Base-by-base conservation (phyloP, 73 alveolate genomes). In the Symbiodinium pilosum region DNA sequence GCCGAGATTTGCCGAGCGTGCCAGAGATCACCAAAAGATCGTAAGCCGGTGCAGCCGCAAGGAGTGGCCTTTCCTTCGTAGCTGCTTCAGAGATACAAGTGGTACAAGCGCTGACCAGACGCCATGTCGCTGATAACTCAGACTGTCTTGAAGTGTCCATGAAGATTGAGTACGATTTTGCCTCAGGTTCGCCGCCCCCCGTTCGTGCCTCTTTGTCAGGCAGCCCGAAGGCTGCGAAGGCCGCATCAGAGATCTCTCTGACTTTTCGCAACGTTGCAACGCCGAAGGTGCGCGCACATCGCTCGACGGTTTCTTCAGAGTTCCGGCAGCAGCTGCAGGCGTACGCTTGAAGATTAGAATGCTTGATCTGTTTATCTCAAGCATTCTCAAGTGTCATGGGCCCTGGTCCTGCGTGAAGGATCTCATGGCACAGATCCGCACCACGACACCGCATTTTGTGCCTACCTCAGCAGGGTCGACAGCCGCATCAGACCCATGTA, bases 291-390 rank as follows among this genome's bases (percentile, higher is more conserved):
- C 81, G 81, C 39, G 81, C 38, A 64, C 81, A 64, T 64, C 81
- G 81, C 39, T 64, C 81, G 39, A 64, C 81, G 39, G 81, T 64
- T 8, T 64, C 81, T 3, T 64, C 81, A 38, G 81, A 64, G 30
- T 64, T 64, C 39, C 81, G 81, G 81, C 81, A 64, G 81, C 81
- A 64, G 81, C 81, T 64, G 81, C 81, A 64, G 81, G 81, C 59
- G 14, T 14, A 47, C n/a, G n/a, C n/a, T n/a, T n/a, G n/a, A n/a
- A n/a, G n/a, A n/a, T n/a, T n/a, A n/a, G n/a, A n/a, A n/a, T n/a
- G n/a, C n/a, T n/a, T n/a, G n/a, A n/a, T n/a, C n/a, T n/a, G 59
- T 6, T 47, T 14, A 47, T 47, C 59, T 47, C 59, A 6, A 47
- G 59, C 59, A 47, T 47, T 6, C 14, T 47, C 59, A 6, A 9